Evolutionary conservation across 441 rosid genomes (phyloP), one percentile per base, ranked within the genome.

Genomic region (Theobroma grandiflorum): DNA sequence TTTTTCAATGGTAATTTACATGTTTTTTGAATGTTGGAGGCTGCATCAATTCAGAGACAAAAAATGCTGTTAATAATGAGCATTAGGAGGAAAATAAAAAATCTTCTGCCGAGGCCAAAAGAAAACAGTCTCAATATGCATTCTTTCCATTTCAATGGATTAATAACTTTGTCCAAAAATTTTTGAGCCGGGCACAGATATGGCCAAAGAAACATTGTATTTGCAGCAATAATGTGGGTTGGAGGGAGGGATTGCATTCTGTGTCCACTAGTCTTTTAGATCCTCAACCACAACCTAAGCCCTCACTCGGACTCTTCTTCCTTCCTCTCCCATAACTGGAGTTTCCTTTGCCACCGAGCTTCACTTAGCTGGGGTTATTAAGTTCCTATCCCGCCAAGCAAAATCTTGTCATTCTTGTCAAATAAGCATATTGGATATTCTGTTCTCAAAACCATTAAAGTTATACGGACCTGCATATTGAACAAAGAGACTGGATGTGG

Each of bases 131-230:
- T 71, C 31, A 49, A 31, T 71, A 4, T 49, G 42, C 15, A 70
- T 70, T 31, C 65, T 59, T 26, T 59, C 16, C 37, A 26, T 26
- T 59, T 1, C 26, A 26, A 71, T 15, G 1, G 59, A 31, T 71
- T 33, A 16, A 71, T 71, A 33, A 33, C 26, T 49, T 71, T 9
- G 59, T 49, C 22, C 42, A 71, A 71, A 69, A 47, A 43, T 69
- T 22, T 68, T 6, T 35, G 42, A 68, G 73, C 50, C 45, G 33
- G 59, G 59, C 15, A 49, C 8, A 71, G 42, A 71, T 71, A 12
- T 43, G 22, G 37, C 43, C 4, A 8, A 71, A 26, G 65, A 59
- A 49, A 50, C 22, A 71, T 31, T 71, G 59, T 71, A 59, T 31
- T 49, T 71, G 59, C 7, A 3, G n/a, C 22, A 68, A 52, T 70